Percentiles rank a stretch among this genome's conserved stretches.
Conservation (phyloP, 192 early-diverging fungal species). For the Coemansia sp. region DNA sequence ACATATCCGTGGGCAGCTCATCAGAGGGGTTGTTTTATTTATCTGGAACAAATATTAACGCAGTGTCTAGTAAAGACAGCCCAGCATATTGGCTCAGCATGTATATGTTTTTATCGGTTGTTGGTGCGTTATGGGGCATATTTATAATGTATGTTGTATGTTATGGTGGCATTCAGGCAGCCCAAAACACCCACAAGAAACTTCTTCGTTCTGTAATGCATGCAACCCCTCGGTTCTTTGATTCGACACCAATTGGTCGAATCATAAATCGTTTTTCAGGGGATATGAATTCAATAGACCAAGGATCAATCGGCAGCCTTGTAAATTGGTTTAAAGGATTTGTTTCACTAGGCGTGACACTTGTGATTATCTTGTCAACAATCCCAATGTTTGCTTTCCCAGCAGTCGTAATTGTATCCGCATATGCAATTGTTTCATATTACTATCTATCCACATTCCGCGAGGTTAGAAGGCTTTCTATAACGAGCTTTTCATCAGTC, state of each 20-base stretch:
- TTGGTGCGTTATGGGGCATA: conserved; percentile 38
- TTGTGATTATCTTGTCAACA: conserved; percentile 60
- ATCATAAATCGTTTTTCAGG: conserved; percentile 83
- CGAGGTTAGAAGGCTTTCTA: conserved; percentile 84
- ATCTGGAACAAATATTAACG: neutral
- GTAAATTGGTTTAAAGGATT: conserved; percentile 57
- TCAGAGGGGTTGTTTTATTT: conserved; percentile 10
- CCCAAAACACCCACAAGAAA: conserved; percentile 56
- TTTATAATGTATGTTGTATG: conserved; percentile 50
- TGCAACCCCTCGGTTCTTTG: conserved; percentile 82
- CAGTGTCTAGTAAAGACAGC: conserved; percentile 3
- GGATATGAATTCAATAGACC: conserved; percentile 80
- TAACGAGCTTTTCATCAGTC: conserved; percentile 69
- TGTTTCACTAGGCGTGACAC: conserved; percentile 55
- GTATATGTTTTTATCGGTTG: conserved; percentile 61
- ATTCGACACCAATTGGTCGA: conserved; percentile 83
- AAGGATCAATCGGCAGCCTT: conserved; percentile 53
- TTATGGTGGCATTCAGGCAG: conserved; percentile 60
- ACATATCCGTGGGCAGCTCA: neutral
- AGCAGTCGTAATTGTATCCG: conserved; percentile 55
- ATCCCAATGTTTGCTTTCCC: conserved; percentile 73
- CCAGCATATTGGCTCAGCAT: conserved; percentile 62
- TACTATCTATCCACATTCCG: conserved; percentile 76
- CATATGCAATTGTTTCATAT: conserved; percentile 63
- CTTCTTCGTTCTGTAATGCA: conserved; percentile 61